A percentile compares a stretch with the other conserved stretches of the same genome.
phyloP scores from a whole-genome alignment of 768 basidiomycete genomes.

The Mycena capillaripes region DNA sequence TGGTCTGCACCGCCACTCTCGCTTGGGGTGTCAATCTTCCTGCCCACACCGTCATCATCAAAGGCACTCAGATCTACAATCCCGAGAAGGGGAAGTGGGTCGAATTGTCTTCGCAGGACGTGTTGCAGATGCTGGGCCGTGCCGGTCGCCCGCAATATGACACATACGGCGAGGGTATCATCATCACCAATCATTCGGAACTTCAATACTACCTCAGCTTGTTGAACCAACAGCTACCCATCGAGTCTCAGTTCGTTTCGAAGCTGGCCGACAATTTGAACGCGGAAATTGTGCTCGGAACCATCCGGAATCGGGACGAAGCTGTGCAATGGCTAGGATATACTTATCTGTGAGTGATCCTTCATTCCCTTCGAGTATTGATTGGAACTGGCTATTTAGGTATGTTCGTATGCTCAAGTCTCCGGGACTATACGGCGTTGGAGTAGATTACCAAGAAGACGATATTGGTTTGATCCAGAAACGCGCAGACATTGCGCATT shows the following conservation, averaged over 20 bases:
- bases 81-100: conserved; percentile 99
- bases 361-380: conserved; percentile 16
- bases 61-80: conserved; percentile 99
- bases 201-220: conserved; percentile 96
- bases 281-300: conserved; percentile 96
- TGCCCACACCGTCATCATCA: conserved; percentile 98
- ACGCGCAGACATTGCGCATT: conserved; percentile 93
- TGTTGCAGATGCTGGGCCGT: conserved; percentile 98
- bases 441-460: conserved; percentile 91
- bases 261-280: conserved; percentile 96
- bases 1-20: conserved; percentile 97
- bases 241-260: conserved; percentile 94
- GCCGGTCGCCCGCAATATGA: conserved; percentile 98
- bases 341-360: conserved; percentile 78
- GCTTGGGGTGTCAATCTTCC: conserved; percentile 99
- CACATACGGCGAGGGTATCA: conserved; percentile 96
- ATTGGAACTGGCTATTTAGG: conserved; percentile 53
- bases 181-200: conserved; percentile 98
- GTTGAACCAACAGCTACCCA: conserved; percentile 97
- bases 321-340: conserved; percentile 98
- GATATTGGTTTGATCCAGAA: conserved; percentile 90
- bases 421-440: conserved; percentile 89
- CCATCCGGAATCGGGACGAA: conserved; percentile 94
- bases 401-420: conserved; percentile 96
- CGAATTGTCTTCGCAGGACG: conserved; percentile 95